These are phyloP conservation scores for Paecilomyces formosus DNA, from an alignment of 2,329 filamentous ascomycete species.

Conservation along the genomic window DNA sequence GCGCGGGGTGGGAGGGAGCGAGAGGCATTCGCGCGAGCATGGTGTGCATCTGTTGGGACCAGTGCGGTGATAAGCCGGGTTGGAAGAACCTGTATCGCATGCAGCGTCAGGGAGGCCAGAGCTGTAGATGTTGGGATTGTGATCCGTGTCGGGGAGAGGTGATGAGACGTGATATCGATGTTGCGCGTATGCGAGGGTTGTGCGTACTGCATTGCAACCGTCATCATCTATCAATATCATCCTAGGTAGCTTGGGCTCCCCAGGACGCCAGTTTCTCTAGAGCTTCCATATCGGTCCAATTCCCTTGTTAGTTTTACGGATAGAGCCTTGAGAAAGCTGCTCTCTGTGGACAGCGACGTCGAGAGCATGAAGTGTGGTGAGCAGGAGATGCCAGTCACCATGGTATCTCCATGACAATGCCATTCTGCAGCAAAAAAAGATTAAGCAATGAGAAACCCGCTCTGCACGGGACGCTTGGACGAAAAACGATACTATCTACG, in stretches of 20 bases:
- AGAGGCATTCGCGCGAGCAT: constrained; percentile 36
- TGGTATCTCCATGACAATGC: background rate
- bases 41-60: constrained; percentile 36
- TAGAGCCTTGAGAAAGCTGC: too few relatives aligned
- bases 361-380: background rate
- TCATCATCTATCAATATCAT: background rate
- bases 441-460: background rate
- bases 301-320: too few relatives aligned
- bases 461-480: background rate
- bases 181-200: background rate
- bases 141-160: constrained; percentile 27
- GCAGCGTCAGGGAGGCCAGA: constrained; percentile 36
- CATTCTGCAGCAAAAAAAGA: background rate
- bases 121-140: constrained; percentile 32
- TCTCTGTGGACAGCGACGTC: background rate
- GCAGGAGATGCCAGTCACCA: background rate
- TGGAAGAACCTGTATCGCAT: constrained; percentile 32
- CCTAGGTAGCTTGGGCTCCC: too few relatives aligned
- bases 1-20: constrained; percentile 25
- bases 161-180: too few relatives aligned
- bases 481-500: background rate
- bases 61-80: constrained; percentile 34
- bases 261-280: too few relatives aligned
- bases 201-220: background rate
- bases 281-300: too few relatives aligned